phyloP scores from a whole-genome alignment of 2,329 filamentous ascomycete species.

The Ramularia endophylla region DNA sequence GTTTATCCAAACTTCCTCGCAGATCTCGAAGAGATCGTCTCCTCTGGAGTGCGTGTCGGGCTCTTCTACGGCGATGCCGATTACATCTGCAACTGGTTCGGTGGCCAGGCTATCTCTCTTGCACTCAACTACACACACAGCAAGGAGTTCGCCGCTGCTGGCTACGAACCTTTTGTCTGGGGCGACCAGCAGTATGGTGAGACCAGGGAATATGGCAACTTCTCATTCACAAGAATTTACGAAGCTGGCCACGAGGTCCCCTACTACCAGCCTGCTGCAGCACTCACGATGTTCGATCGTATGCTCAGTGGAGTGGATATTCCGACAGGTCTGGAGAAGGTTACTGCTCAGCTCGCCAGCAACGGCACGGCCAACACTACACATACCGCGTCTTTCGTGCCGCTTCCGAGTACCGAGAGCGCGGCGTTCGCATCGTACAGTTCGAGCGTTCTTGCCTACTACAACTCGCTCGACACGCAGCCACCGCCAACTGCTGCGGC shows the following conservation, averaged over 20 bases:
- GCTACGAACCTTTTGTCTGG: constrained; percentile 20
- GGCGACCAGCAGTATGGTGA: constrained; percentile 37
- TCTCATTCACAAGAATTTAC: constrained; percentile 27
- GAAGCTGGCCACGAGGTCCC: constrained; percentile 39
- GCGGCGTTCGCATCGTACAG: too few relatives aligned
- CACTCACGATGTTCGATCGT: constrained; percentile 26
- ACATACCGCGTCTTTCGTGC: constrained; percentile 23
- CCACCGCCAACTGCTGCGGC: too few relatives aligned
- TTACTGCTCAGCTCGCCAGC: constrained; percentile 49
- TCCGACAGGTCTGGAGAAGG: constrained; percentile 33
- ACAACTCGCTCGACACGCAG: too few relatives aligned
- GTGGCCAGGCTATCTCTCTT: constrained; percentile 33
- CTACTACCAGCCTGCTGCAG: constrained; percentile 35
- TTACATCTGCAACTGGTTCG: constrained; percentile 39
- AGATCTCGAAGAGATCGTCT: constrained; percentile 38
- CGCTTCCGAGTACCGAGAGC: too few relatives aligned
- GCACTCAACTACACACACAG: constrained; percentile 34
- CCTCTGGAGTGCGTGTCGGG: constrained; percentile 34
- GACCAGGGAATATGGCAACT: constrained; percentile 29
- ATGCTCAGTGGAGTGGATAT: constrained; percentile 31
- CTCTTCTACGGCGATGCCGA: constrained; percentile 36
- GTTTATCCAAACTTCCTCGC: constrained; percentile 54
- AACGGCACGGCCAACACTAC: constrained; percentile 54
- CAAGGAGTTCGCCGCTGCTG: constrained; percentile 24
- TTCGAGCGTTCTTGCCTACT: too few relatives aligned